Conservation (phyloP, 2,329 filamentous ascomycete genomes). For the Talaromyces atroroseus region DNA sequence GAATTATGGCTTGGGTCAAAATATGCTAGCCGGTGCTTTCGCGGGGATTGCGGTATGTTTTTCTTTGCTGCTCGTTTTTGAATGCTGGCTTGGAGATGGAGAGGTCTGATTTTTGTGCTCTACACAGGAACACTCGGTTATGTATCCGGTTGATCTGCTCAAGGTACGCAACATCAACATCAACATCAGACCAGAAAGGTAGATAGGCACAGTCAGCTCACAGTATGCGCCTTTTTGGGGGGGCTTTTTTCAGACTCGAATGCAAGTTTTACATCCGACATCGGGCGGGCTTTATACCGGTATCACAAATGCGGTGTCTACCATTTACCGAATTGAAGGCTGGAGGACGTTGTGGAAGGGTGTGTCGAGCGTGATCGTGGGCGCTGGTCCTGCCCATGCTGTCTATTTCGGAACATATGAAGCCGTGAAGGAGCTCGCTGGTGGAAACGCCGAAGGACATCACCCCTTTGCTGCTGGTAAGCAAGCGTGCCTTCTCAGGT, state of each 20-base stretch:
- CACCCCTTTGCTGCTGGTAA: slow-evolving; percentile 88
- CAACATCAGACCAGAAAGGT: not conserved
- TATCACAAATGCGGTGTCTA: slow-evolving; percentile 84
- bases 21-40: slow-evolving; percentile 94
- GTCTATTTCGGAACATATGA: slow-evolving; percentile 99
- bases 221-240: not conserved
- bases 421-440: slow-evolving; percentile 91
- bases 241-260: slow-evolving; percentile 72
- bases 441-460: slow-evolving; percentile 83
- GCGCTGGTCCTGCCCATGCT: slow-evolving; percentile 91
- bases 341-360: slow-evolving; percentile 91
- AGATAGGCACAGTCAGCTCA: too few relatives aligned
- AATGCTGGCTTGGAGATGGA: not conserved
- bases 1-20: slow-evolving; percentile 88
- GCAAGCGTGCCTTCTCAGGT: not conserved
- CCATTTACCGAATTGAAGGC: slow-evolving; percentile 85
- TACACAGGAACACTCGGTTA: slow-evolving; percentile 86
- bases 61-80: not conserved
- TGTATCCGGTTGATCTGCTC: slow-evolving; percentile 97
- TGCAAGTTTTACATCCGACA: slow-evolving; percentile 89
- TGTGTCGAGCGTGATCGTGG: slow-evolving; percentile 91
- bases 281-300: slow-evolving; percentile 79
- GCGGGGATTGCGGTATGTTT: slow-evolving; percentile 82
- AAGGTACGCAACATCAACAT: slow-evolving; percentile 62
- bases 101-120: slow-evolving; percentile 15